Evolutionary conservation across 345 rosid genomes (phyloP), one percentile per base, ranked within the genome.

Genomic region (Eucalyptus guilfoylei): DNA sequence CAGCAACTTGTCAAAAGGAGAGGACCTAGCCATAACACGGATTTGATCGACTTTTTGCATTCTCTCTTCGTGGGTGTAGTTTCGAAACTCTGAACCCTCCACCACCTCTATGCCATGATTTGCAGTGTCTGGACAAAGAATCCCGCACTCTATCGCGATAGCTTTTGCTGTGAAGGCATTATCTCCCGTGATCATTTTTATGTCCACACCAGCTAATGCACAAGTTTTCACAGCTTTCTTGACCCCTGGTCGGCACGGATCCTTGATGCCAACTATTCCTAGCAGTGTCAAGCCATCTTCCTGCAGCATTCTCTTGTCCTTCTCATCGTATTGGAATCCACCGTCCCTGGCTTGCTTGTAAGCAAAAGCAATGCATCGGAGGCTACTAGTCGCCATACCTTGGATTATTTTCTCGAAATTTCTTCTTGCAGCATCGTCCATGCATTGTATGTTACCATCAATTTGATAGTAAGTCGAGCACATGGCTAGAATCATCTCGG

Each of bases 161-260:
- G 99, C 99, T 92, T 91, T 96, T 17, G 97, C 98, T 19, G 97
- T 96, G 93, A 91, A 93, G 80, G 95, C 90, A 87, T 96, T 95
- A 67, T 95, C 99, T 19, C 99, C 98, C 0, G 98, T 97, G 87
- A 97, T 93, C 97, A 97, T 96, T 90, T 94, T 96, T 91, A 97
- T 89, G 89, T 37, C 90, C 12, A 96, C 98, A 9, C 98, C 99
- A 4, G 98, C 98, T 62, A 58, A 17, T 86, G 88, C 92, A 88
- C 97, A 97, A 76, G 93, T 93, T 87, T 94, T 90, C 4, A 97
- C 98, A 6, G 97, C 98, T 62, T 91, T 91, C 89, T 93, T 93
- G 44, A 90, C 98, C 80, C 97, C 97, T 1, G 94, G 95, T 52
- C 97, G 92, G 58, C 96, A 95, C 1, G 97, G 98, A 52, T 95